Conservation (phyloP, 1,284 basidiomycete species). For the Tremellales sp. region DNA sequence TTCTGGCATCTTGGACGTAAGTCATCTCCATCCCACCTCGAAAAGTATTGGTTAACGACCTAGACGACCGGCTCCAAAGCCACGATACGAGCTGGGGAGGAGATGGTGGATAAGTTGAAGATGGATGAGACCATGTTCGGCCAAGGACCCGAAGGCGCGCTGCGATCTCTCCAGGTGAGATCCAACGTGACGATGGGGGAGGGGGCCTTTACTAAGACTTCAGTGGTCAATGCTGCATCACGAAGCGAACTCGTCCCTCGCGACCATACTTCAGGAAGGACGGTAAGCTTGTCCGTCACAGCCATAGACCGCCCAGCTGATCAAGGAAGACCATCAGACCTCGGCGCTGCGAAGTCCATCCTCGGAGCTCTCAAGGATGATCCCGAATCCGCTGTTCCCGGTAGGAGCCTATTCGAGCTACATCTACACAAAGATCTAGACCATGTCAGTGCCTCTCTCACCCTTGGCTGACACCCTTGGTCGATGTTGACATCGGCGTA, state of each 20-base stretch:
- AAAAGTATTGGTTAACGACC: too few relatives aligned
- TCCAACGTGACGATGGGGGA: too few relatives aligned
- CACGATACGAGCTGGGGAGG: neutral
- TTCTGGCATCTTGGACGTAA: conserved; percentile 28
- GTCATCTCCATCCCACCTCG: too few relatives aligned
- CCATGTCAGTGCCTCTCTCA: conserved; percentile 4
- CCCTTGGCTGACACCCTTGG: neutral
- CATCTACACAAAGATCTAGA: conserved; percentile 11
- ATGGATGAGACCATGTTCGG: conserved; percentile 25
- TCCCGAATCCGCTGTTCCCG: conserved; percentile 7
- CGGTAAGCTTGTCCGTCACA: neutral
- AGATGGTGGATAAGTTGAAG: neutral
- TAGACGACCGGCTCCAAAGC: neutral
- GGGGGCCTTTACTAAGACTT: too few relatives aligned
- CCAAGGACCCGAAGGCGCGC: conserved; percentile 19
- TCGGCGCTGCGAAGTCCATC: neutral
- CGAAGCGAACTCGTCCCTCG: conserved; percentile 26
- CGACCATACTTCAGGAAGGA: conserved; percentile 3
- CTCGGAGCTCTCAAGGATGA: neutral
- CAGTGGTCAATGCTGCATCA: conserved; percentile 34
- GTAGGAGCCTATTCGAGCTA: conserved; percentile 17
- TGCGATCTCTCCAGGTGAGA: conserved; percentile 35
- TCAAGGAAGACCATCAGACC: too few relatives aligned
- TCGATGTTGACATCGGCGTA: too few relatives aligned
- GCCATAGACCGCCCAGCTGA: neutral